Evolutionary conservation across 331 rosid genomes (phyloP).

Genomic region (Malus hybrid): DNA sequence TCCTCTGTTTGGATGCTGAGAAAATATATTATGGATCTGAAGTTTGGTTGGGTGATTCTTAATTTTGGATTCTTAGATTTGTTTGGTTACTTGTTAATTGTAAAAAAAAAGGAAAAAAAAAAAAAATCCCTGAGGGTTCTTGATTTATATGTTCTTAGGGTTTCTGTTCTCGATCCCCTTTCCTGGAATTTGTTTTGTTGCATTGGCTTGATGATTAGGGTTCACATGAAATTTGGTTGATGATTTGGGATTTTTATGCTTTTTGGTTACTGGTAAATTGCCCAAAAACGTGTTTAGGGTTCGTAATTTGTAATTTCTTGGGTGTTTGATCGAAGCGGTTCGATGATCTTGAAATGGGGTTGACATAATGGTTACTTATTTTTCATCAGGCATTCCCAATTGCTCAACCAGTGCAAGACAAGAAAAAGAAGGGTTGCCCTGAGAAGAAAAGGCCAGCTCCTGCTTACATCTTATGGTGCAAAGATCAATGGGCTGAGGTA

Average conservation of each 20-base stretch:
- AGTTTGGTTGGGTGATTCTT: not conserved
- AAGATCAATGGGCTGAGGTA: conserved; percentile 88
- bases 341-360: not conserved
- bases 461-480: conserved; percentile 81
- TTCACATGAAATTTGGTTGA: not conserved
- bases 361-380: not conserved
- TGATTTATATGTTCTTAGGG: conserved; percentile 7
- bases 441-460: conserved; percentile 76
- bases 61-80: not conserved
- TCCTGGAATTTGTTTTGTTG: not conserved
- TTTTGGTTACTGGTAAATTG: not conserved
- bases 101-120: no score
- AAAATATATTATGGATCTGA: not conserved
- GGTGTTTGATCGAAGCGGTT: not conserved
- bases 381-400: conserved; percentile 46
- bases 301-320: not conserved
- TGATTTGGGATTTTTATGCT: not conserved
- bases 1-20: not conserved
- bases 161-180: conserved; percentile 7
- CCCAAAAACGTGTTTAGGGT: not conserved
- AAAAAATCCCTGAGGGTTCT: not conserved
- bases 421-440: conserved; percentile 55
- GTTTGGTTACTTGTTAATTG: not conserved
- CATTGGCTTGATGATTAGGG: not conserved
- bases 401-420: conserved; percentile 40